phyloP scores from a whole-genome alignment of 495 filamentous ascomycete genomes.

The Neurospora africana region DNA sequence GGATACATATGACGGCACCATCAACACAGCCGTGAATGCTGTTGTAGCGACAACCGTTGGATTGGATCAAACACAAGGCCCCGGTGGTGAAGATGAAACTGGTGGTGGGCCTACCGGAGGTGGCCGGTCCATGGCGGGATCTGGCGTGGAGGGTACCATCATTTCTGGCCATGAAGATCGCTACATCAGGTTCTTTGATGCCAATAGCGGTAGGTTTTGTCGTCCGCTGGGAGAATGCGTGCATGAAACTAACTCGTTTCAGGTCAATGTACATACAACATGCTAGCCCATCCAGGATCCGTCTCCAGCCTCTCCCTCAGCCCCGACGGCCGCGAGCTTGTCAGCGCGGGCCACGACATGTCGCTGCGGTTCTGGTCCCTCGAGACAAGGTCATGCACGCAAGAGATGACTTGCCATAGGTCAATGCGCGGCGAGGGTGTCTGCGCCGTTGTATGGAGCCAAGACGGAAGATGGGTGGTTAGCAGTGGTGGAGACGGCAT shows the following conservation, averaged over 20 bases:
- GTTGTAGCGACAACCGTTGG: constrained; percentile 82
- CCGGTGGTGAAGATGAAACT: constrained; percentile 41
- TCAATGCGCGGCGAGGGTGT: constrained; percentile 92
- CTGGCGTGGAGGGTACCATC: constrained; percentile 79
- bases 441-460: constrained; percentile 85
- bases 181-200: constrained; percentile 94
- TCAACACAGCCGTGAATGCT: constrained; percentile 74
- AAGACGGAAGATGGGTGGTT: constrained; percentile 88
- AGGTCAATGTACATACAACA: constrained; percentile 99
- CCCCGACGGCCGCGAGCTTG: constrained; percentile 86
- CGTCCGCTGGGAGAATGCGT: background rate
- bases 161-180: constrained; percentile 94
- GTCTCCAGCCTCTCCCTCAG: constrained; percentile 85
- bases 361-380: constrained; percentile 95
- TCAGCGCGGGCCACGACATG: constrained; percentile 92
- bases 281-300: constrained; percentile 89
- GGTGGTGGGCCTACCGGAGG: constrained; percentile 70
- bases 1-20: constrained; percentile 85
- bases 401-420: constrained; percentile 85
- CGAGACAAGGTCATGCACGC: constrained; percentile 84
- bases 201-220: constrained; percentile 78
- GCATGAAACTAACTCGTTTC: constrained; percentile 21
- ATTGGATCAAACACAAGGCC: constrained; percentile 52
- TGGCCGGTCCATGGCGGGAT: constrained; percentile 43
- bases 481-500: constrained; percentile 93